These are phyloP conservation scores for Meira miltonrushii DNA, from an alignment of 1,284 basidiomycete genomes.

Conservation along the genomic window DNA sequence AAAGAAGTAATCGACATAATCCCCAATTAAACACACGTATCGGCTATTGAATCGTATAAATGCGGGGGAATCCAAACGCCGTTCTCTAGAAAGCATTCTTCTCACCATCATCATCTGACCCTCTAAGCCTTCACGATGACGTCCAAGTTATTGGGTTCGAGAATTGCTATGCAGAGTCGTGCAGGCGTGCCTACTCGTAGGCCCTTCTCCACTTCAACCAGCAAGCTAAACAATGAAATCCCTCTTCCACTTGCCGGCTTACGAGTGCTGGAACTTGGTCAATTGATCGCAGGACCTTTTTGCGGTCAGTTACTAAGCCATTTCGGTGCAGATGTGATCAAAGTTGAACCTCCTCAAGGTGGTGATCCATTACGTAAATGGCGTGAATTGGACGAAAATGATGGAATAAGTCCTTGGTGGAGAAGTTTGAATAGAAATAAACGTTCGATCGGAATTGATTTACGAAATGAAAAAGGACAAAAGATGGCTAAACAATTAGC, in stretches of 20 bases:
- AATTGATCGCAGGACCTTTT: conserved; percentile 13
- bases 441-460: conserved; percentile 2
- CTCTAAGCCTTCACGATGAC: too few relatives aligned
- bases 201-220: background rate
- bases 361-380: conserved; percentile 12
- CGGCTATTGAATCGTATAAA: too few relatives aligned
- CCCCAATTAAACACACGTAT: too few relatives aligned
- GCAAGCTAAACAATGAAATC: too few relatives aligned
- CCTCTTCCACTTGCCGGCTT: conserved; percentile 3
- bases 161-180: too few relatives aligned
- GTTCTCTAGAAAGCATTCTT: too few relatives aligned
- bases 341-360: conserved; percentile 9
- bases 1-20: too few relatives aligned
- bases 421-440: conserved; percentile 10
- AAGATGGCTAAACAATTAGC: conserved; percentile 1
- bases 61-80: too few relatives aligned
- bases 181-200: too few relatives aligned
- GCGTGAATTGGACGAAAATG: conserved; percentile 11
- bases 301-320: conserved; percentile 10
- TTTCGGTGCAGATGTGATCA: conserved; percentile 15
- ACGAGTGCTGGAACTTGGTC: conserved; percentile 9
- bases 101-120: too few relatives aligned
- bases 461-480: conserved; percentile 4
- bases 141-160: too few relatives aligned
- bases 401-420: conserved; percentile 11